Conservation (phyloP, 148 eudicot species). For the Pouteria glomerata region DNA sequence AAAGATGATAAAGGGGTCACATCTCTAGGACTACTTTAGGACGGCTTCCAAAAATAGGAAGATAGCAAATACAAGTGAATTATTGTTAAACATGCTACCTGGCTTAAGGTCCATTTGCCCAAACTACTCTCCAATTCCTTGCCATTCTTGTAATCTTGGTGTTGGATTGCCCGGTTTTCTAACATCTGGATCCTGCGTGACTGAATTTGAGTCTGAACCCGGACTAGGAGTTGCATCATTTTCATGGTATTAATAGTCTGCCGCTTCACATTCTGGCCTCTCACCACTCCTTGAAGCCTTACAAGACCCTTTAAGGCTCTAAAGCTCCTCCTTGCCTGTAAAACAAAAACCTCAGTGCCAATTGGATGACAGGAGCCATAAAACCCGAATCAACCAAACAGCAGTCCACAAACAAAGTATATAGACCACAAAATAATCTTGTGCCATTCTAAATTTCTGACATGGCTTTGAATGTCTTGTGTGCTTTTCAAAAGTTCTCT, state of each 20-base stretch:
- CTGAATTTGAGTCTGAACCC: constrained; percentile 89
- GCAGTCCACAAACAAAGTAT: not conserved
- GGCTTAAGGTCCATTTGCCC: constrained; percentile 57
- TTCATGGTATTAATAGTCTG: constrained; percentile 90
- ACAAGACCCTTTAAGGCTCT: constrained; percentile 79
- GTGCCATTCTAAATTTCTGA: constrained; percentile 4
- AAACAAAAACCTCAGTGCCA: not conserved
- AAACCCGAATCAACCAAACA: not conserved
- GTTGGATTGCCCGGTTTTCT: constrained; percentile 70
- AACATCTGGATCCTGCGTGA: constrained; percentile 84
- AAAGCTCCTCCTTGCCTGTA: constrained; percentile 82
- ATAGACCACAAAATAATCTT: not conserved
- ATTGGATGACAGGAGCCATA: not conserved
- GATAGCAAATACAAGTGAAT: not conserved
- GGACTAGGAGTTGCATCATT: constrained; percentile 83
- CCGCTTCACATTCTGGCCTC: constrained; percentile 78
- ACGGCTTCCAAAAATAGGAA: no score
- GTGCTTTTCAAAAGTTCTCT: not conserved
- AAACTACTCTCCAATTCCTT: constrained; percentile 51
- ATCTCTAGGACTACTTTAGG: no score
- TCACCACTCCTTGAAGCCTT: constrained; percentile 85
- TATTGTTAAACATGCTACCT: constrained; percentile 11
- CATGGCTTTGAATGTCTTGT: not conserved
- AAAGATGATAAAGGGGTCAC: no score
- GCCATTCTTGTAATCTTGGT: constrained; percentile 47